Percentiles rank a stretch among this genome's conserved stretches.
Conservation (phyloP, 768 basidiomycete species). For the Candolleomyces eurysporus region DNA sequence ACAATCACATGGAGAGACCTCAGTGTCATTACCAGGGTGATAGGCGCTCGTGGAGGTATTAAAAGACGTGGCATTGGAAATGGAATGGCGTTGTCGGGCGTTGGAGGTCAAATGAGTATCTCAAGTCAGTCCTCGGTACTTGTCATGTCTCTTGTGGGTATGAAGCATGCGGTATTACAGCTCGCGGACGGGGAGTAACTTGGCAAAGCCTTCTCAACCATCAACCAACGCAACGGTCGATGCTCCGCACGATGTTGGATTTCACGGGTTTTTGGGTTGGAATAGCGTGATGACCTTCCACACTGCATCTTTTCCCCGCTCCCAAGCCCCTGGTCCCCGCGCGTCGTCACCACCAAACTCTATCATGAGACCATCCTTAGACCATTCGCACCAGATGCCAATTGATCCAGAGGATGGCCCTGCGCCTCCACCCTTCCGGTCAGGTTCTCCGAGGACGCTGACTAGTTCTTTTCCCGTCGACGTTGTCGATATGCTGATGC, state of each 20-base stretch:
- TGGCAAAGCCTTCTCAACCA: not conserved
- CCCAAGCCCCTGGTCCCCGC: constrained; percentile 83
- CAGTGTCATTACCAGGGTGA: too few relatives aligned
- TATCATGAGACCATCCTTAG: constrained; percentile 75
- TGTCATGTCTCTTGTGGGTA: too few relatives aligned
- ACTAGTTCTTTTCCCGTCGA: constrained; percentile 83
- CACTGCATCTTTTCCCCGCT: constrained; percentile 74
- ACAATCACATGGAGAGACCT: constrained; percentile 12
- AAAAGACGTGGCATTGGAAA: too few relatives aligned
- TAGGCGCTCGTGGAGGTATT: too few relatives aligned
- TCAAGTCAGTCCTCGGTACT: too few relatives aligned
- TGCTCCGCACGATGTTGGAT: not conserved
- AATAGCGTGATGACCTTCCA: constrained; percentile 80
- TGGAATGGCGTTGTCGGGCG: too few relatives aligned
- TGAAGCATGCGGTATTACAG: not conserved
- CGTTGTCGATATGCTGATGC: constrained; percentile 41
- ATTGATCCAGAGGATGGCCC: constrained; percentile 84
- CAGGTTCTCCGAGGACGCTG: constrained; percentile 74
- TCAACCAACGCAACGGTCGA: too few relatives aligned
- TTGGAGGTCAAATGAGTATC: too few relatives aligned
- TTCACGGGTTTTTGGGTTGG: constrained; percentile 13
- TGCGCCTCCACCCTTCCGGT: constrained; percentile 85
- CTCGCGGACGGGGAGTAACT: not conserved
- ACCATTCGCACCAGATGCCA: constrained; percentile 94
- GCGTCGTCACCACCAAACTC: constrained; percentile 82